Evolutionary conservation across 176 grass and related monocot genomes (phyloP).

Genomic region (Oryza coarctata): DNA sequence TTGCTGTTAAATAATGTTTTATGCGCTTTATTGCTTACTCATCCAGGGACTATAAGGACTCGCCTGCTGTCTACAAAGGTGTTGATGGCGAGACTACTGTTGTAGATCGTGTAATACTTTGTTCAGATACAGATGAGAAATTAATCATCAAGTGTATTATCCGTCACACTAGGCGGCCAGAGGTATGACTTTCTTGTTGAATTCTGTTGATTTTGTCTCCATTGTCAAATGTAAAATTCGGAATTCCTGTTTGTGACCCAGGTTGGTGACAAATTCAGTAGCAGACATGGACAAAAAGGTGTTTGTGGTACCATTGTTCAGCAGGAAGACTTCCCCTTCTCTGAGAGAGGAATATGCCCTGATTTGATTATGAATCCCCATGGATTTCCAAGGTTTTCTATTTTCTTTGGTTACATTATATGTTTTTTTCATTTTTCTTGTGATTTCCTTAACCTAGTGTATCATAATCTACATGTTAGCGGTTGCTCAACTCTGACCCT

Average conservation of each 20-base stretch:
- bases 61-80: conserved; percentile 70
- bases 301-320: conserved; percentile 98
- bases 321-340: conserved; percentile 97
- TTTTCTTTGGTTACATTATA: conserved; percentile 24
- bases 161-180: conserved; percentile 84
- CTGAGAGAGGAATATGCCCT: conserved; percentile 90
- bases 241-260: conserved; percentile 32
- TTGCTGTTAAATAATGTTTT: conserved; percentile 13
- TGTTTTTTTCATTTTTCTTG: not conserved
- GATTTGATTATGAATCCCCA: conserved; percentile 99
- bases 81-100: conserved; percentile 94
- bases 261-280: conserved; percentile 99
- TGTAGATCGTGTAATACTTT: conserved; percentile 82
- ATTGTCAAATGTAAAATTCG: conserved; percentile 20
- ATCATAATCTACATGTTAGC: not conserved
- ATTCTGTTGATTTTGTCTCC: conserved; percentile 29
- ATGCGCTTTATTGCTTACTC: conserved; percentile 10
- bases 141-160: conserved; percentile 90
- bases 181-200: conserved; percentile 41
- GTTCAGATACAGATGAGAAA: conserved; percentile 81
- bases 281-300: conserved; percentile 98
- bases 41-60: conserved; percentile 58
- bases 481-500: not conserved
- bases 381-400: conserved; percentile 87
- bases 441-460: conserved; percentile 24